Conservation (phyloP, 2,329 filamentous ascomycete genomes). For the Aureobasidium sp. region DNA sequence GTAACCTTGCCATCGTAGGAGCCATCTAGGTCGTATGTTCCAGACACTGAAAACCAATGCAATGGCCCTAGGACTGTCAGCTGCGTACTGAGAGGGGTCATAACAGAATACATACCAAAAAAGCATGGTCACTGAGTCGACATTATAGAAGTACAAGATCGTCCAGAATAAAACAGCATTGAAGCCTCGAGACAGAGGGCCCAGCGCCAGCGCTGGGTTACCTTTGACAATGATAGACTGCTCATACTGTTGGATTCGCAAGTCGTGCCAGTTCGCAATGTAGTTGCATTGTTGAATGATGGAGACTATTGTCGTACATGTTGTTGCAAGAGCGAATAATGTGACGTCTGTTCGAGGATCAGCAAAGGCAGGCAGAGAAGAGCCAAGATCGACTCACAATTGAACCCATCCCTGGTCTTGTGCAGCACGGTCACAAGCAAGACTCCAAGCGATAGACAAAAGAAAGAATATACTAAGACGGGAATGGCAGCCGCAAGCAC, state of each 20-base stretch:
- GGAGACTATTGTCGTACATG: constrained; percentile 13
- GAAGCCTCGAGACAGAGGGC: constrained; percentile 20
- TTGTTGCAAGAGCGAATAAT: constrained; percentile 18
- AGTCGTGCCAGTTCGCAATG: constrained; percentile 17
- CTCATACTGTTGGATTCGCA: constrained; percentile 17
- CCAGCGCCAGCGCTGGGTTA: constrained; percentile 19
- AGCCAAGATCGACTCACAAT: constrained; percentile 9
- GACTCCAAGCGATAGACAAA: constrained; percentile 17
- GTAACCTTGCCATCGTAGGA: constrained; percentile 4
- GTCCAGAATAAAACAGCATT: constrained; percentile 21
- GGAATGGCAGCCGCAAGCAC: constrained; percentile 17
- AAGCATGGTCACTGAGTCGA: constrained; percentile 15
- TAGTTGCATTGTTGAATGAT: constrained; percentile 20
- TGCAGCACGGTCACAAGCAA: constrained; percentile 16
- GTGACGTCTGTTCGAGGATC: constrained; percentile 17
- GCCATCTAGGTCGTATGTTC: constrained; percentile 14
- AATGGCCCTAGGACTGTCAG: constrained; percentile 16
- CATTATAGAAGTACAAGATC: constrained; percentile 20
- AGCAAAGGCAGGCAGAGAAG: not conserved
- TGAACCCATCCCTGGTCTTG: constrained; percentile 18
- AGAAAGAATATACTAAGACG: constrained; percentile 19
- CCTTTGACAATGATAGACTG: constrained; percentile 14
- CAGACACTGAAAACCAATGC: constrained; percentile 20
- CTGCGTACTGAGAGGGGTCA: too few species aligned
- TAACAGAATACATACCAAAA: constrained; percentile 3